Evolutionary conservation across 306 rosid genomes (phyloP).

Genomic region (Comarum palustre): DNA sequence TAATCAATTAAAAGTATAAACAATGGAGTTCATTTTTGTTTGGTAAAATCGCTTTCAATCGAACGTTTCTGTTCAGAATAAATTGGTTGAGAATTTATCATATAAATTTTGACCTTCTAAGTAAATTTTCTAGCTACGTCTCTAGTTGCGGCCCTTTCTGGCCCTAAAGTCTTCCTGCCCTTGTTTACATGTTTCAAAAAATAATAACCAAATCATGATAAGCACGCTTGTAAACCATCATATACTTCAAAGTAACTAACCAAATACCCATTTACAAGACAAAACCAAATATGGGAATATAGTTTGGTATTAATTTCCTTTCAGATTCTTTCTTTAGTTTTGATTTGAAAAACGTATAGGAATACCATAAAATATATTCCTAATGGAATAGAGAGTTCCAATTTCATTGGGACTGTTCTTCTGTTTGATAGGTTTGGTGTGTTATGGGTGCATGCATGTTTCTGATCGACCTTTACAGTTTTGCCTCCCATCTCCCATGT

Average conservation of each 20-base stretch:
- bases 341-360: neutral
- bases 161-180: no score
- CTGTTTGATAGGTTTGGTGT: neutral
- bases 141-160: no score
- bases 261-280: neutral
- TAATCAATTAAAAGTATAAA: no score
- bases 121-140: no score
- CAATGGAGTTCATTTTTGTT: no score
- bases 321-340: neutral
- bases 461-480: neutral
- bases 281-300: neutral
- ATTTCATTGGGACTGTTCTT: neutral
- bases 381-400: neutral
- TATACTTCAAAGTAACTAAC: neutral
- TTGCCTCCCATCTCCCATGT: neutral
- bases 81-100: no score
- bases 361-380: neutral
- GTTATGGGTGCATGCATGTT: slow-evolving; percentile 4
- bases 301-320: neutral
- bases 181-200: no score
- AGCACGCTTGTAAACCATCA: neutral
- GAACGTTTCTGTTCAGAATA: no score
- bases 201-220: neutral
- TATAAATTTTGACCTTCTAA: no score
- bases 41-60: no score